Percentiles rank a stretch among this genome's conserved stretches.
Conservation (phyloP, 2,329 filamentous ascomycete genomes). For the Phaeoacremonium minimum region DNA sequence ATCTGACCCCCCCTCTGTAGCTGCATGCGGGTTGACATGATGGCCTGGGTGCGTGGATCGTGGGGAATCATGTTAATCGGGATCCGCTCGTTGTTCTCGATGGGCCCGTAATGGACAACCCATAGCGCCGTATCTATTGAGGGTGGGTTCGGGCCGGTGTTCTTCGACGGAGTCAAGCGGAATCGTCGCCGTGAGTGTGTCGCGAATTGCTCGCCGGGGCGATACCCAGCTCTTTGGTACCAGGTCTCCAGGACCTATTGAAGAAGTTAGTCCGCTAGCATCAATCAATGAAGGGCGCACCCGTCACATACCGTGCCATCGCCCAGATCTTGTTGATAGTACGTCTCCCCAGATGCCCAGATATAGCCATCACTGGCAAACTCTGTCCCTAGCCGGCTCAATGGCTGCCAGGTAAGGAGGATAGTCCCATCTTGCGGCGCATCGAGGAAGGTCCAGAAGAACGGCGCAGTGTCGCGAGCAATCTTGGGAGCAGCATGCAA, state of each 20-base stretch:
- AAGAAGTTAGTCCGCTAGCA: neutral
- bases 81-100: constrained; percentile 69
- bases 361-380: constrained; percentile 91
- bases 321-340: constrained; percentile 68
- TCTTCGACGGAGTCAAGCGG: constrained; percentile 70
- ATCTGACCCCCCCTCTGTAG: constrained; percentile 76
- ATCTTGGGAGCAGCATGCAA: constrained; percentile 80
- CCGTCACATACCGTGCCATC: constrained; percentile 47
- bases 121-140: constrained; percentile 78
- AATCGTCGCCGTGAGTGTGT: constrained; percentile 81
- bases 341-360: constrained; percentile 79
- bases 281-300: neutral
- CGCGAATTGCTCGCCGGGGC: constrained; percentile 69
- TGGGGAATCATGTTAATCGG: constrained; percentile 64
- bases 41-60: constrained; percentile 54
- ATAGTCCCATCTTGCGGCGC: constrained; percentile 77
- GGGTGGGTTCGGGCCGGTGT: constrained; percentile 64
- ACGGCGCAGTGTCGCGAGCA: constrained; percentile 76
- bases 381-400: constrained; percentile 63
- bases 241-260: constrained; percentile 84
- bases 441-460: constrained; percentile 91
- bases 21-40: constrained; percentile 58
- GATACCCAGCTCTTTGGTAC: constrained; percentile 76
- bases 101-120: constrained; percentile 84
- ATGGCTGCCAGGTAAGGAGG: constrained; percentile 84